A percentile compares a stretch with the other conserved stretches of the same genome.
phyloP scores from a whole-genome alignment of 148 eudicot species.

The Agrostemma githago region DNA sequence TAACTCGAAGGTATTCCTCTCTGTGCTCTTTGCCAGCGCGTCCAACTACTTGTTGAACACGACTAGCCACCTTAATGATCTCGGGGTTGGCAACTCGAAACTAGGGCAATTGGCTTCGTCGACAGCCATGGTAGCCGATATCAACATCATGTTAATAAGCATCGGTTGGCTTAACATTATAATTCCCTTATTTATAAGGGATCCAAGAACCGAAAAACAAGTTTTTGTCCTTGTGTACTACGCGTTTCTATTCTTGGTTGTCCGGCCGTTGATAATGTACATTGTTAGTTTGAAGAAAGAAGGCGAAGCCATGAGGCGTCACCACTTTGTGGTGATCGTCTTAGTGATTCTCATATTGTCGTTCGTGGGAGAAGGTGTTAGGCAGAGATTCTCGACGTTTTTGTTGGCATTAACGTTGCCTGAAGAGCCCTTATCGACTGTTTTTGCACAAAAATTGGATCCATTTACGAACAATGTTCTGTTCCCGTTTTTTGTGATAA shows the following conservation, averaged over 20 bases:
- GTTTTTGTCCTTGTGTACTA: neutral
- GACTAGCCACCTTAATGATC: slow-evolving; percentile 21
- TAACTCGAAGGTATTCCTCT: too few relatives aligned
- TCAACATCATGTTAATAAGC: neutral
- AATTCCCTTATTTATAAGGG: neutral
- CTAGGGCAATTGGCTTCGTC: slow-evolving; percentile 10
- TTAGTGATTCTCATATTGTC: neutral
- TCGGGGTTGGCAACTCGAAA: slow-evolving; percentile 17
- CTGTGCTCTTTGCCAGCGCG: neutral
- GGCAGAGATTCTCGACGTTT: neutral
- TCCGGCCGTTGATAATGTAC: slow-evolving; percentile 11
- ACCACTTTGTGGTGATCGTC: slow-evolving; percentile 15
- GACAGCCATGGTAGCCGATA: slow-evolving; percentile 6
- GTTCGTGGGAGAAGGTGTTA: neutral
- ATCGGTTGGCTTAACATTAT: neutral
- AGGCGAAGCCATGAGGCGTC: slow-evolving; percentile 13
- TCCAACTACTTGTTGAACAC: slow-evolving; percentile 20
- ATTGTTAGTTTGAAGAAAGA: slow-evolving; percentile 15
- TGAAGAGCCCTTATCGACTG: slow-evolving; percentile 22
- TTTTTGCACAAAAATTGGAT: slow-evolving; percentile 11
- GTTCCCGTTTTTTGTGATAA: slow-evolving; percentile 16
- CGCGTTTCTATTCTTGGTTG: neutral
- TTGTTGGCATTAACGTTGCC: slow-evolving; percentile 19
- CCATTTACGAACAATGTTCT: slow-evolving; percentile 1
- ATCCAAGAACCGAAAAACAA: neutral